Conservation (phyloP, 2,329 filamentous ascomycete genomes). For the Calonectria honghensis region DNA sequence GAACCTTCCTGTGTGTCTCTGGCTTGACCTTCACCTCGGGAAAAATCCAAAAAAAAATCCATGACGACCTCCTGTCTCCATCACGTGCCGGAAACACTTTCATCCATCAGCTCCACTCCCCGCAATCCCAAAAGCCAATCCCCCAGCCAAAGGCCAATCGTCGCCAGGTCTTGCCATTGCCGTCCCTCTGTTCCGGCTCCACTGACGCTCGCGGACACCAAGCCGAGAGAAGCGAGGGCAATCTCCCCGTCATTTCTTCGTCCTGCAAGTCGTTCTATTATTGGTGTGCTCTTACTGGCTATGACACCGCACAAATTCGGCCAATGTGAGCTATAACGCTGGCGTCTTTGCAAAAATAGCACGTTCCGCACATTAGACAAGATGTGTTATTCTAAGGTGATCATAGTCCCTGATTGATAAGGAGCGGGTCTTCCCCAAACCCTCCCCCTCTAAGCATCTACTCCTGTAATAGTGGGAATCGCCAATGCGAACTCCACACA, state of each 20-base stretch:
- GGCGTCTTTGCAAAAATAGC: neutral
- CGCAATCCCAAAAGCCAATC: constrained; percentile 30
- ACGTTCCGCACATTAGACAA: neutral
- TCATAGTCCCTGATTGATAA: constrained; percentile 20
- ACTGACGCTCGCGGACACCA: constrained; percentile 43
- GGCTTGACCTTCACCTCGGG: constrained; percentile 32
- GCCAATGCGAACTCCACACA: neutral
- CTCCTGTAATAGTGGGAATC: constrained; percentile 12
- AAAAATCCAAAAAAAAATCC: constrained; percentile 35
- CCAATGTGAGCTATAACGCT: neutral
- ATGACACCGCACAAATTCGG: neutral
- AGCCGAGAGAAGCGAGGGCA: constrained; percentile 41
- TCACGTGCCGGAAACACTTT: constrained; percentile 53
- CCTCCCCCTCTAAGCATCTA: constrained; percentile 8
- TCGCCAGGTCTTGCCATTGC: constrained; percentile 32
- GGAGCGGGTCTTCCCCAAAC: constrained; percentile 13
- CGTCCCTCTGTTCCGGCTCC: constrained; percentile 42
- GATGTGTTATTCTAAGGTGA: constrained; percentile 8
- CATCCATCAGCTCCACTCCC: constrained; percentile 46
- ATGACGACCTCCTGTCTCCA: constrained; percentile 35
- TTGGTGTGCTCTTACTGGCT: neutral
- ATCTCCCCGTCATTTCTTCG: constrained; percentile 25
- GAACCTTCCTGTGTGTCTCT: constrained; percentile 13
- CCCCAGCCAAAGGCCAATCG: constrained; percentile 23
- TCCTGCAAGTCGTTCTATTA: neutral